Percentiles rank a stretch among this genome's conserved stretches.
Evolutionary conservation across 1,284 basidiomycete genomes (phyloP).

Genomic region (Ustilago sp.): DNA sequence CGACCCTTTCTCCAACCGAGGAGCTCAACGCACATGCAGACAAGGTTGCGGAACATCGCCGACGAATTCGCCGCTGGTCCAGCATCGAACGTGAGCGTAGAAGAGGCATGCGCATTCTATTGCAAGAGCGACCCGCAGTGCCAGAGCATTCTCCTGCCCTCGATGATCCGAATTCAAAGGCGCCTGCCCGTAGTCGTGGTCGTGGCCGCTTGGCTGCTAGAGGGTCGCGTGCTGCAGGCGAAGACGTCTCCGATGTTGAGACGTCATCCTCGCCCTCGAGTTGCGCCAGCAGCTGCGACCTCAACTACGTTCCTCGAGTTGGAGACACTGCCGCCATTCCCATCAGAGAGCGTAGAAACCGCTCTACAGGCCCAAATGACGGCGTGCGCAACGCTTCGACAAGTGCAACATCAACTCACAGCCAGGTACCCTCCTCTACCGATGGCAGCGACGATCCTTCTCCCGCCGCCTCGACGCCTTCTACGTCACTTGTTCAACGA

Average conservation of each 20-base stretch:
- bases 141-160: neutral
- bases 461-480: conserved; percentile 33
- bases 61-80: conserved; percentile 41
- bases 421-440: conserved; percentile 31
- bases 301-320: conserved; percentile 10
- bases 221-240: conserved; percentile 4
- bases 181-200: neutral
- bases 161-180: neutral
- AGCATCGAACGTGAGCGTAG: conserved; percentile 51
- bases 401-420: conserved; percentile 31
- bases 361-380: conserved; percentile 9
- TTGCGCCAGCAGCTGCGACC: conserved; percentile 43
- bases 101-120: conserved; percentile 48
- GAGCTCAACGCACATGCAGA: conserved; percentile 3
- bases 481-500: conserved; percentile 38
- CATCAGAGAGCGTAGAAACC: conserved; percentile 21
- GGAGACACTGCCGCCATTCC: conserved; percentile 28
- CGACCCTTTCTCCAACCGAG: conserved; percentile 24
- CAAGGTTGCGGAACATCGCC: conserved; percentile 5
- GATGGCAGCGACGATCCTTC: conserved; percentile 41
- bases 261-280: conserved; percentile 28
- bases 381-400: conserved; percentile 1
- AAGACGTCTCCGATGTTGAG: conserved; percentile 35
- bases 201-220: conserved; percentile 13
- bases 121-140: conserved; percentile 20